phyloP scores from a whole-genome alignment of 768 basidiomycete species.

The Agaricus subrufescens region DNA sequence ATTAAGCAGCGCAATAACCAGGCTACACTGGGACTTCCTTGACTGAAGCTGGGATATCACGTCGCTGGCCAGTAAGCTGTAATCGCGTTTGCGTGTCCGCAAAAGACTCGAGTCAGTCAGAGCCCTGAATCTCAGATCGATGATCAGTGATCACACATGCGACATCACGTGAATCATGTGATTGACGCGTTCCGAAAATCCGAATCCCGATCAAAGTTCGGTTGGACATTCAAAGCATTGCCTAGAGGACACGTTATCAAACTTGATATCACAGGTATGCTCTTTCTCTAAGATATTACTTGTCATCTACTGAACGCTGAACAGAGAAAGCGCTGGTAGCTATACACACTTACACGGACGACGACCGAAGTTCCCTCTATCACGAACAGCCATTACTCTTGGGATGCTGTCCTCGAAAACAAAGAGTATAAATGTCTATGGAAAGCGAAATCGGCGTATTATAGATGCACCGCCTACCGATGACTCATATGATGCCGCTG shows the following conservation, averaged over 20 bases:
- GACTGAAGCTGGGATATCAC: too few relatives aligned
- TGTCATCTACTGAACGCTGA: background rate
- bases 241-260: background rate
- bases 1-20: too few relatives aligned
- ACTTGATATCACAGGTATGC: background rate
- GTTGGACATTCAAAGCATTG: background rate
- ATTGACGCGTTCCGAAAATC: too few relatives aligned
- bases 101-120: too few relatives aligned
- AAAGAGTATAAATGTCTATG: constrained; percentile 63
- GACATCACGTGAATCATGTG: too few relatives aligned
- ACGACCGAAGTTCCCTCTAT: constrained; percentile 1
- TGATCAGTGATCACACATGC: too few relatives aligned
- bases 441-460: constrained; percentile 58
- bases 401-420: constrained; percentile 58
- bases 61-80: too few relatives aligned
- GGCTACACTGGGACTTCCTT: too few relatives aligned
- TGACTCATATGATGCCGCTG: constrained; percentile 35
- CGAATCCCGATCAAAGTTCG: too few relatives aligned
- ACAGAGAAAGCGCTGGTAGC: background rate
- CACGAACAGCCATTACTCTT: constrained; percentile 16
- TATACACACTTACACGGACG: background rate
- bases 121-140: too few relatives aligned
- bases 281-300: background rate
- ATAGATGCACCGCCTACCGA: constrained; percentile 36
- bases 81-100: too few relatives aligned